phyloP scores from a whole-genome alignment of 805 yeast species.

The Candida ortonii region DNA sequence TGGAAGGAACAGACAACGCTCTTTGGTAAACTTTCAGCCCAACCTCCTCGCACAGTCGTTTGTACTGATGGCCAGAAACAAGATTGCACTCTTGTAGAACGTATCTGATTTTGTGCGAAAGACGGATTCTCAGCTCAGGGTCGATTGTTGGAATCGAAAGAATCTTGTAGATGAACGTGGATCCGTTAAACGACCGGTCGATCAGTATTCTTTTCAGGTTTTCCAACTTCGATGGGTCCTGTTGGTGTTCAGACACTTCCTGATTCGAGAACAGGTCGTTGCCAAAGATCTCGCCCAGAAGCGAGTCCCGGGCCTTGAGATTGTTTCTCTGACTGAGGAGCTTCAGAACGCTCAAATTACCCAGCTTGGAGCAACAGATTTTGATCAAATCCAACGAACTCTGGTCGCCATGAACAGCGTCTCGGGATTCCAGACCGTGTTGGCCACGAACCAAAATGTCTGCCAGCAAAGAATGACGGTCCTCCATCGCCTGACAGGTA shows the following conservation, averaged over 20 bases:
- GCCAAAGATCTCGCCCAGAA: constrained; percentile 68
- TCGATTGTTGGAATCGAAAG: constrained; percentile 69
- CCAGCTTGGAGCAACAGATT: constrained; percentile 54
- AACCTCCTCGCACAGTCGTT: constrained; percentile 87
- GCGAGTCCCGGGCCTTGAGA: constrained; percentile 52
- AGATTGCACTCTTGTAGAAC: constrained; percentile 60
- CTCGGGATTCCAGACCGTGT: constrained; percentile 2
- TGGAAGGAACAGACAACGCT: constrained; percentile 19
- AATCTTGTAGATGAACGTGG: constrained; percentile 75
- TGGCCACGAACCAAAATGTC: constrained; percentile 22
- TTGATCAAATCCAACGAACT: constrained; percentile 16
- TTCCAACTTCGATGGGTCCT: constrained; percentile 12
- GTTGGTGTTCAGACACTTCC: constrained; percentile 20
- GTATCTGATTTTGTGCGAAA: constrained; percentile 59
- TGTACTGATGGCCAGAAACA: constrained; percentile 63
- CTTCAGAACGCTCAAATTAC: constrained; percentile 77
- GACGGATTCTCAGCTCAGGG: constrained; percentile 51
- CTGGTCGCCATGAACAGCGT: constrained; percentile 3
- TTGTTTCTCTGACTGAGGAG: constrained; percentile 69
- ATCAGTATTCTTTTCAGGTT: constrained; percentile 50
- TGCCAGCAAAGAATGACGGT: constrained; percentile 59
- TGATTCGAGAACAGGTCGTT: constrained; percentile 29
- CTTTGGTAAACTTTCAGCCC: constrained; percentile 49
- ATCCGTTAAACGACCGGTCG: constrained; percentile 63
- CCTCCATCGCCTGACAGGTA: constrained; percentile 59